A percentile compares a stretch with the other conserved stretches of the same genome.
Conservation (phyloP, 2,329 filamentous ascomycete genomes). For the Emergomyces orientalis region DNA sequence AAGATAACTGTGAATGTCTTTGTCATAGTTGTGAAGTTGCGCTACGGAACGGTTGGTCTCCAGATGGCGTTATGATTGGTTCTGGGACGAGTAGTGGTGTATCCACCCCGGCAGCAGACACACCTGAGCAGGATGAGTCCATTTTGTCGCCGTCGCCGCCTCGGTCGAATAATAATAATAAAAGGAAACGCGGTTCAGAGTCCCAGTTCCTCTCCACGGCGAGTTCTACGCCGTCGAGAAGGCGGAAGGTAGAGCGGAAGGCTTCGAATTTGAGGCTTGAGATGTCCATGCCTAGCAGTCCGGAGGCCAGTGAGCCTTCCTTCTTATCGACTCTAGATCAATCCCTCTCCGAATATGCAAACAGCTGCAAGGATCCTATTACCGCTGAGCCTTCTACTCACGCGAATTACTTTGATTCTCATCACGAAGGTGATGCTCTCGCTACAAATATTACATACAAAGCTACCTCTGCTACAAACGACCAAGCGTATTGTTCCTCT, state of each 20-base stretch:
- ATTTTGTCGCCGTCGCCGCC: constrained; percentile 7
- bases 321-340: constrained; percentile 9
- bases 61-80: constrained; percentile 27
- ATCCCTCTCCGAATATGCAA: constrained; percentile 4
- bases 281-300: constrained; percentile 23
- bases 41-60: constrained; percentile 73
- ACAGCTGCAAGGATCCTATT: neutral
- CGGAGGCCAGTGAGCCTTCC: constrained; percentile 10
- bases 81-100: constrained; percentile 28
- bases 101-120: constrained; percentile 24
- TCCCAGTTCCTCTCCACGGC: neutral
- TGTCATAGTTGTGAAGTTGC: constrained; percentile 76
- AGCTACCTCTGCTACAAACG: neutral
- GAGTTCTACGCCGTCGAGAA: constrained; percentile 2
- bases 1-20: constrained; percentile 88
- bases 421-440: neutral
- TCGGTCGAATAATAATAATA: constrained; percentile 8
- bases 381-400: neutral
- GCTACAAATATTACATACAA: neutral
- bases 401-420: neutral
- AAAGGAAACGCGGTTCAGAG: constrained; percentile 11
- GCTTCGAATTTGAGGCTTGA: constrained; percentile 27
- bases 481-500: constrained; percentile 9
- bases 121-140: constrained; percentile 18
- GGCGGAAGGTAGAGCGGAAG: constrained; percentile 9